Evolutionary conservation across 2,329 filamentous ascomycete species (phyloP), one percentile per base, ranked within the genome.

Genomic region (Phaeophleospora eucalypticola): DNA sequence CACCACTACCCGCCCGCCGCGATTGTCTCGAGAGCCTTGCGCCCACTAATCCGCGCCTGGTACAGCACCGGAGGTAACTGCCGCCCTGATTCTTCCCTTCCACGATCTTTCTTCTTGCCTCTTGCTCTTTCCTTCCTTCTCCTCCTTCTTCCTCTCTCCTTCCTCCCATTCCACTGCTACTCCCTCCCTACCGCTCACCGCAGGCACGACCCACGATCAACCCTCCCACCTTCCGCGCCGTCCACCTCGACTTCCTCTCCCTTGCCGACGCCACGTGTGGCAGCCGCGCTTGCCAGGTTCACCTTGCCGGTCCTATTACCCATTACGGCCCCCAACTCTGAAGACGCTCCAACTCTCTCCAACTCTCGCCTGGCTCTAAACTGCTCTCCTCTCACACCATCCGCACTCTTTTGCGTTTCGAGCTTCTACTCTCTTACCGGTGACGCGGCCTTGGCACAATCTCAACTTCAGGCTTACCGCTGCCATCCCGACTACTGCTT

Each of bases 241-340:
- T 27, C 17, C 16, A 3, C n/a, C 7, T 9, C 41, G 18, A 4
- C 4, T 19, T 12, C 36, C 41, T 18, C 24, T 17, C n/a, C n/a
- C n/a, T n/a, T n/a, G n/a, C n/a, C n/a, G n/a, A n/a, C n/a, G n/a
- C n/a, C n/a, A n/a, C n/a, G n/a, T n/a, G n/a, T n/a, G n/a, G n/a
- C 7, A 7, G 18, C 32, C 18, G 21, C 15, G 17, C 37, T 40
- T 6, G 21, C 37, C 21, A 27, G 37, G 17, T 24, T 15, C 32
- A 37, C 41, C 41, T 43, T 37, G 41, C 41, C 37, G 41, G 18
- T 35, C 19, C 27, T 17, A 17, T 18, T 19, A 20, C 29, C 38
- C 39, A 15, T 15, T 17, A 10, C 24, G 34, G 34, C 40, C 19
- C 3, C 29, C 29, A 20, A 9, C 20, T 33, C 35, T 38, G 20